Evolutionary conservation across 495 filamentous ascomycete genomes (phyloP), one percentile per base, ranked within the genome.

Genomic region (Diplogelasinospora grovesii): DNA sequence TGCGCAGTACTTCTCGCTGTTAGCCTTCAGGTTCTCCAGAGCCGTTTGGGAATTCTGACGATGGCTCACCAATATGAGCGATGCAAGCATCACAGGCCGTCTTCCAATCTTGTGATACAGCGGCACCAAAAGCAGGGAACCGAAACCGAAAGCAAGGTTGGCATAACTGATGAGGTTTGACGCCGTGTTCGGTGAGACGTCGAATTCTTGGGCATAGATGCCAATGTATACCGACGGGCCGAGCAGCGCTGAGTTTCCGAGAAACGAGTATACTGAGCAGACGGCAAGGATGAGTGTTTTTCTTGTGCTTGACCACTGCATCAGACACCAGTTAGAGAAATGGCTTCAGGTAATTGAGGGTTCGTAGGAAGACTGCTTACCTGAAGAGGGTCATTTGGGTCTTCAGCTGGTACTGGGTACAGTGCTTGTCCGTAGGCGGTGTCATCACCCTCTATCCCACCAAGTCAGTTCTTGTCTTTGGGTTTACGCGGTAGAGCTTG

Each of bases 381-480:
- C 48, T 74, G 73, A 15, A 79, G 63, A n/a, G 78, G 78, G 53
- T 82, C 77, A 43, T 82, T 82, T 0, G 77, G 78, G 46, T 80
- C 77, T 36, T 77, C 74, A 0, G 75, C 69, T 5, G 78, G 77
- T 0, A 81, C 77, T 2, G 77, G 78, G 43, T 73, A 82, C 16
- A 81, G 54, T 3, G 77, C 78, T 45, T 79, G 76, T 38, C 77
- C 78, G 31, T 77, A 78, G 2, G 61, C 73, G 3, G 72, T 75
- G 44, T 79, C 77, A 45, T 82, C 77, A 35, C 77, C 78, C 59
- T 80, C 78, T 69, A 32, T 14, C 15, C 8, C 10, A 8, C 8
- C 1, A 10, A 19, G 23, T 22, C 11, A 4, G 39, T 37, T 36
- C 29, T 21, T 10, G n/a, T n/a, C n/a, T n/a, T n/a, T 11, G 35